Percentiles rank a stretch among this genome's conserved stretches.
These are phyloP conservation scores for Calonectria montana DNA, from an alignment of 2,329 filamentous ascomycete species.

Conservation along the genomic window DNA sequence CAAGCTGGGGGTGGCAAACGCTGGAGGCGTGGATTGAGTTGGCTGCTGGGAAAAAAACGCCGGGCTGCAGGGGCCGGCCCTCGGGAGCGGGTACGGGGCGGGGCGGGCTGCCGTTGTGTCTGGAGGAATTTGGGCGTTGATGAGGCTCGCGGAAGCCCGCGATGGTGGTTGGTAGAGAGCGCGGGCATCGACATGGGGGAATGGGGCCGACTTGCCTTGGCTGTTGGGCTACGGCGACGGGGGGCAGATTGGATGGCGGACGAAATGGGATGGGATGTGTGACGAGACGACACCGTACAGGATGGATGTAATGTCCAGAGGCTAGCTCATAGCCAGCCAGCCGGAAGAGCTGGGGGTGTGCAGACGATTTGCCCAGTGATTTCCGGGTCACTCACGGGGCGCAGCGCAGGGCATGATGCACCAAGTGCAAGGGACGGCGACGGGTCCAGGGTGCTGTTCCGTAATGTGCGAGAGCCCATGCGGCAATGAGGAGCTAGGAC, in stretches of 20 bases:
- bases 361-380: constrained; percentile 3
- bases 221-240: constrained; percentile 6
- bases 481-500: constrained; percentile 24
- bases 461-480: constrained; percentile 33
- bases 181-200: background rate
- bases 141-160: constrained; percentile 11
- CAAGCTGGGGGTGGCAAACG: constrained; percentile 24
- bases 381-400: background rate
- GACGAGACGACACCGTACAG: constrained; percentile 2
- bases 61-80: constrained; percentile 37
- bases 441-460: constrained; percentile 27
- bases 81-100: constrained; percentile 37
- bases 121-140: constrained; percentile 18
- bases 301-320: constrained; percentile 7
- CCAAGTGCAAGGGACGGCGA: constrained; percentile 36
- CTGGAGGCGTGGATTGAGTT: constrained; percentile 33
- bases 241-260: background rate
- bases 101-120: constrained; percentile 32
- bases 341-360: constrained; percentile 14
- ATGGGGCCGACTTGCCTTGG: background rate
- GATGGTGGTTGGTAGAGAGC: background rate
- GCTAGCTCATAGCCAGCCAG: constrained; percentile 7
- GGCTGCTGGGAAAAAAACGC: constrained; percentile 33
- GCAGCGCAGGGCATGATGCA: constrained; percentile 13
- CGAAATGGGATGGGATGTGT: constrained; percentile 3